Base-by-base conservation (phyloP, 495 filamentous ascomycete genomes). In the Talaromyces borbonicus region DNA sequence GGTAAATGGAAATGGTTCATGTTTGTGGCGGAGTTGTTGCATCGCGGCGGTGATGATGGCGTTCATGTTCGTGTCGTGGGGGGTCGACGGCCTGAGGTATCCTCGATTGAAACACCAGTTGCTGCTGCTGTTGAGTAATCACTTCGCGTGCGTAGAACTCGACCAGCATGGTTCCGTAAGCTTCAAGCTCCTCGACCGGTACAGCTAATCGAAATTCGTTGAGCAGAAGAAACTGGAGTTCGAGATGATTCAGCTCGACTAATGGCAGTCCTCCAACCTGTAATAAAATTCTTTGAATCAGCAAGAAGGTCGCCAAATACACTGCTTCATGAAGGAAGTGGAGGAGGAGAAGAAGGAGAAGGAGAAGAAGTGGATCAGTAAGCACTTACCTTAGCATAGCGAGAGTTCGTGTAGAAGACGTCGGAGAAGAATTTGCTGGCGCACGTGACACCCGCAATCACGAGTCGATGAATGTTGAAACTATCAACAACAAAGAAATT, bases 391-490 rank as follows among this genome's bases (percentile, higher is more conserved):
- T 97, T 99, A 50, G 93, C 92, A 62, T 99, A 99, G 77, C 92
- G 74, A 36, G 93, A 97, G 66, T 99, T 99, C 14, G 92, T 99
- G 57, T 97, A 99, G 56, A 99, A 99, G 33, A 97, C 88, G 69
- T 99, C 92, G 3, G 90, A 96, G 63, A 99, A 99, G 73, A 97
- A 99, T 68, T 99, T 99, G 76, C 90, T 95, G 8, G 93, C 90
- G 63, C 93, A 97, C 12, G 92, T 97, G 37, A 99, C 93, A 16
- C 90, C 92, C 7, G 92, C 89, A 62, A 99, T 99, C 36, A 97
- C 90, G 44, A 99, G 69, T 22, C 92, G 82, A 56, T 99, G 92
- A 52, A 99, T 99, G 64, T 99, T 99, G 65, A 92, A 99, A 60
- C 90, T 96, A 68, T 99, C 92, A 2, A 97, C 92, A 38, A 97